Evolutionary conservation across 2,329 filamentous ascomycete species (phyloP).

Genomic region (Fusarium albidum): DNA sequence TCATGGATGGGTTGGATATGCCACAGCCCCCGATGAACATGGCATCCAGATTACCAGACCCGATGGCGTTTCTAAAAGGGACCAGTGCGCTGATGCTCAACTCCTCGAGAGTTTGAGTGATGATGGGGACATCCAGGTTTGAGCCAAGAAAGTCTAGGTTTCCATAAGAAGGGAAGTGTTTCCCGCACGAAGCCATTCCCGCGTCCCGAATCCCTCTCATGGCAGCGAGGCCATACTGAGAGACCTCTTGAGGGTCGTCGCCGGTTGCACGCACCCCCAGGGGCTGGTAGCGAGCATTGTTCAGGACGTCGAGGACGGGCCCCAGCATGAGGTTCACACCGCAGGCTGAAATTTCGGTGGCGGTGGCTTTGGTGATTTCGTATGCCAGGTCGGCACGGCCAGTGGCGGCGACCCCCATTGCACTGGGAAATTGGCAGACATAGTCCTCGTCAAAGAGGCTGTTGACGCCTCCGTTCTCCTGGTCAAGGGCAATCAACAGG

Average conservation of each 20-base stretch:
- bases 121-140: slow-evolving; percentile 90
- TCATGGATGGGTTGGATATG: slow-evolving; percentile 90
- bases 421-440: slow-evolving; percentile 94
- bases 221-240: slow-evolving; percentile 87
- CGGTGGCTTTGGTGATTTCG: slow-evolving; percentile 90
- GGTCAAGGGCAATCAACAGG: slow-evolving; percentile 88
- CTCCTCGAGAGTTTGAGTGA: slow-evolving; percentile 93
- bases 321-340: slow-evolving; percentile 97
- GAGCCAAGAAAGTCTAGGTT: slow-evolving; percentile 94
- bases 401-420: slow-evolving; percentile 96
- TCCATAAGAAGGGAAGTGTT: slow-evolving; percentile 96
- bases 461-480: slow-evolving; percentile 98
- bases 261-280: slow-evolving; percentile 88
- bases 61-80: slow-evolving; percentile 90
- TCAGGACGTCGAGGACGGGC: slow-evolving; percentile 91
- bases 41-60: slow-evolving; percentile 81
- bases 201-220: slow-evolving; percentile 94
- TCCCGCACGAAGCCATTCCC: slow-evolving; percentile 87
- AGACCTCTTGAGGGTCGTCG: slow-evolving; percentile 95
- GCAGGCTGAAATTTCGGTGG: slow-evolving; percentile 89
- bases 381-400: slow-evolving; percentile 86
- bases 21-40: slow-evolving; percentile 97
- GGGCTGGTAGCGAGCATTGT: slow-evolving; percentile 90
- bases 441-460: slow-evolving; percentile 95
- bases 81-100: slow-evolving; percentile 90